phyloP scores from a whole-genome alignment of 495 filamentous ascomycete species.

The Daldinia vernicosa region DNA sequence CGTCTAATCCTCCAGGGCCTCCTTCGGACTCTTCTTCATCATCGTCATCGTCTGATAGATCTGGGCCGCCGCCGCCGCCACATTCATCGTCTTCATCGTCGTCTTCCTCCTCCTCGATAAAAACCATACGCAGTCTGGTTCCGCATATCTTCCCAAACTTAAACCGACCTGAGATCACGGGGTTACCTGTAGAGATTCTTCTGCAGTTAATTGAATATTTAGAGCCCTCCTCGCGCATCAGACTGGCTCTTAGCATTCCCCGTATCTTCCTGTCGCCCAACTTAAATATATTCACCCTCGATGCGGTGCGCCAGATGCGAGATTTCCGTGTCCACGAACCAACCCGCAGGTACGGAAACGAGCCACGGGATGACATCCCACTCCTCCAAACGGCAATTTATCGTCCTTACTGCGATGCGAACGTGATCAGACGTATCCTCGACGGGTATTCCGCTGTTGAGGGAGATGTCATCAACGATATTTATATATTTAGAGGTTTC shows the following conservation, averaged over 20 bases:
- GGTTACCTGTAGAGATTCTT: not conserved
- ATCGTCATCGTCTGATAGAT: no score
- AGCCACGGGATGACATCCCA: not conserved
- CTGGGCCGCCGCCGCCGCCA: no score
- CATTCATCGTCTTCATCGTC: not conserved
- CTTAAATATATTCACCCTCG: not conserved
- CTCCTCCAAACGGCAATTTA: not conserved
- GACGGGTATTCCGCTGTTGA: not conserved
- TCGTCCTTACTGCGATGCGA: not conserved
- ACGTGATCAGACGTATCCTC: not conserved
- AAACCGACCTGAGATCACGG: not conserved
- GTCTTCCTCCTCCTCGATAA: not conserved
- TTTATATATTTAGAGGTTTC: not conserved
- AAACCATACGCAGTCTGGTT: not conserved
- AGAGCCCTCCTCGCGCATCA: not conserved
- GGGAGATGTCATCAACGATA: not conserved
- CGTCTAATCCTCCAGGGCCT: no score
- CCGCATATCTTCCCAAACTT: not conserved
- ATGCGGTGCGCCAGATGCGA: not conserved
- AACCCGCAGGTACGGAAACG: not conserved
- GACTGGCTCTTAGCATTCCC: not conserved
- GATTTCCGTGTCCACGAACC: not conserved
- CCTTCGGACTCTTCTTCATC: no score
- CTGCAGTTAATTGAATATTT: not conserved
- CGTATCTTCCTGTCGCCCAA: not conserved